Percentiles rank a stretch among this genome's conserved stretches.
phyloP scores from a whole-genome alignment of 768 basidiomycete species.

The Daedaleopsis nitida region DNA sequence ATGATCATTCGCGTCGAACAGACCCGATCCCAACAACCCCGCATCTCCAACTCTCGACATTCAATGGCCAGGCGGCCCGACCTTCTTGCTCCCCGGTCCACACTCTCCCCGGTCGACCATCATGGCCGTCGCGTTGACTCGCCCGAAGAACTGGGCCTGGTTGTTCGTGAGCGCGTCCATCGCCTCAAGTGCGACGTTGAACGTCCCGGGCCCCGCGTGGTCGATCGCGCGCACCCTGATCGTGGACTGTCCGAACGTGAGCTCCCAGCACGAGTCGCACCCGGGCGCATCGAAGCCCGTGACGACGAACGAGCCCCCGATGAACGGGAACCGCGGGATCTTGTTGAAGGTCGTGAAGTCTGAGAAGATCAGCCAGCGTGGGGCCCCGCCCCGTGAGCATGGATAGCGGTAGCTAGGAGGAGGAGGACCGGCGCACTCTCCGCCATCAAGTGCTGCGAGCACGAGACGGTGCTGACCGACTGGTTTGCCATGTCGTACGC shows the following conservation, averaged over 20 bases:
- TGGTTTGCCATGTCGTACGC: conserved; percentile 45
- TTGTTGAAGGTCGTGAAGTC: conserved; percentile 48
- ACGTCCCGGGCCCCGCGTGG: conserved; percentile 36
- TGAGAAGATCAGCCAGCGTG: background rate
- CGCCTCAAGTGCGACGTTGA: conserved; percentile 36
- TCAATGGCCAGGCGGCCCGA: no score
- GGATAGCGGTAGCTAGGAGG: no score
- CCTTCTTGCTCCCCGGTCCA: no score
- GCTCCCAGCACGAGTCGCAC: conserved; percentile 61
- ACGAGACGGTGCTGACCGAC: conserved; percentile 47
- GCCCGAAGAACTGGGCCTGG: conserved; percentile 22
- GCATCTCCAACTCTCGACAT: no score
- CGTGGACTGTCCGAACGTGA: conserved; percentile 47
- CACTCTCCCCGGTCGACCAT: conserved; percentile 27
- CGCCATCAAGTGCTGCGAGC: conserved; percentile 41
- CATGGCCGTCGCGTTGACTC: conserved; percentile 25
- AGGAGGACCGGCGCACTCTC: conserved; percentile 46
- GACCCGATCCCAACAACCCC: no score
- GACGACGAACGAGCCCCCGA: conserved; percentile 57
- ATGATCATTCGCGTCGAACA: no score
- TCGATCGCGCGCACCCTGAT: conserved; percentile 57
- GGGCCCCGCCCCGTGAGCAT: background rate
- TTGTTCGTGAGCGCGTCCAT: conserved; percentile 29
- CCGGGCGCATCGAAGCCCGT: conserved; percentile 49
- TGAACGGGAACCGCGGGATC: conserved; percentile 57